Base-by-base conservation (phyloP, 306 rosid genomes). In the Citrullus mucosospermus region DNA sequence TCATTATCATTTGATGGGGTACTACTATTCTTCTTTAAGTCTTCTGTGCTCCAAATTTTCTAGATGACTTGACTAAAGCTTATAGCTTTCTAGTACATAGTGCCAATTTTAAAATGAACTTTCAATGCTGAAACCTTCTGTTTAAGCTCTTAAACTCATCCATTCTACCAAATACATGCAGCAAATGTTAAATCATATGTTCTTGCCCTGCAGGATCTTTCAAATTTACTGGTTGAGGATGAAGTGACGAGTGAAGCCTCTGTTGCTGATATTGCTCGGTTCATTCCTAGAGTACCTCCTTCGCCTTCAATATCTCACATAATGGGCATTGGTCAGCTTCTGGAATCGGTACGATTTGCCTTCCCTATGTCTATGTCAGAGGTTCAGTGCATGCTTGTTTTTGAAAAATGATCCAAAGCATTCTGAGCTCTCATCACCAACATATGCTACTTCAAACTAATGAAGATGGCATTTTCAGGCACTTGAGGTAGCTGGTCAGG, bases 401-500 rank as follows among this genome's bases (percentile, higher is more conserved):
- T 68, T 46, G 17, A 32, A 6, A 28, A 30, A 72, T n/a, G 8
- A 74, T 14, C 6, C 36, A 44, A 81, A 39, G 17, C 13, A 44
- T 77, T 68, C 54, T 13, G 50, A 67, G 53, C 53, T 9, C 51
- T 67, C 53, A 48, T 11, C 25, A 1, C 32, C 53, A 67, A 67
- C 32, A 39, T 39, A 67, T 60, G 67, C 67, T 63, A 18, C 51
- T 18, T 13, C 39, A 77, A 75, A 55, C 75, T 60, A 8, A 74
- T 28, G 38, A 12, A 32, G 28, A 8, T 34, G 77, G 2, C 81
- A 28, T 44, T 84, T 84, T 53, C 62, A 96, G 99, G 99, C 99
- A 56, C 90, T 96, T 51, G 97, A 90, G 88, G 98, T 92, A 50
- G 99, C 99, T 2, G 93, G 99, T 83, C 96, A 92, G 70, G 99